These are phyloP conservation scores for Monosporascus sp. DNA, from an alignment of 2,329 filamentous ascomycete genomes.

Conservation along the genomic window DNA sequence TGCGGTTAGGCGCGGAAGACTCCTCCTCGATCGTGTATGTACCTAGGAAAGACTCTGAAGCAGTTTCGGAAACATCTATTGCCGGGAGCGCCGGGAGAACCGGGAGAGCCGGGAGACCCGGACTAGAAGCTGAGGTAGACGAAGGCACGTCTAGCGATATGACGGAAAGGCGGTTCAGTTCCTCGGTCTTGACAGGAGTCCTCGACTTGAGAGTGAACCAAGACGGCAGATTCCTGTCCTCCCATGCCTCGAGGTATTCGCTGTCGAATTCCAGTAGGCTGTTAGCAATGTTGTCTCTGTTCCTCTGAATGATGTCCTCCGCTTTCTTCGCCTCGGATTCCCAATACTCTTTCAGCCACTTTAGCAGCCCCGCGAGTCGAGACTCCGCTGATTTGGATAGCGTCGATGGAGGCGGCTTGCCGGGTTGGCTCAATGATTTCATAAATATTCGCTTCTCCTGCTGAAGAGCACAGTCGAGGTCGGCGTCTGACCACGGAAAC, in stretches of 20 bases:
- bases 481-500: conserved; percentile 20
- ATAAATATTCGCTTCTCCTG: conserved; percentile 20
- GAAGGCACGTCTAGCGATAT: neutral
- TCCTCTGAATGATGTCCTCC: conserved; percentile 15
- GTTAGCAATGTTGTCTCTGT: conserved; percentile 14
- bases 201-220: conserved; percentile 10
- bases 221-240: conserved; percentile 17
- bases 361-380: conserved; percentile 19
- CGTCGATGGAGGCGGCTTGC: conserved; percentile 11
- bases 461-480: conserved; percentile 20
- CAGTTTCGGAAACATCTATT: neutral
- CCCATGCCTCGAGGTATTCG: conserved; percentile 23
- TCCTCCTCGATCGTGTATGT: neutral
- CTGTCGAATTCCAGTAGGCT: conserved; percentile 15
- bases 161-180: neutral
- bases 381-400: conserved; percentile 18
- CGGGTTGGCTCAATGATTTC: conserved; percentile 7
- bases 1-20: neutral
- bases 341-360: conserved; percentile 20
- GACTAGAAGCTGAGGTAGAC: neutral
- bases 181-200: neutral
- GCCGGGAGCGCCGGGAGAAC: too few relatives aligned
- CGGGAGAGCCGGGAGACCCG: neutral
- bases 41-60: neutral
- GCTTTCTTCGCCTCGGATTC: conserved; percentile 17